Conservation (phyloP, 805 yeast species). For the Yamadazyma ubonensis region DNA sequence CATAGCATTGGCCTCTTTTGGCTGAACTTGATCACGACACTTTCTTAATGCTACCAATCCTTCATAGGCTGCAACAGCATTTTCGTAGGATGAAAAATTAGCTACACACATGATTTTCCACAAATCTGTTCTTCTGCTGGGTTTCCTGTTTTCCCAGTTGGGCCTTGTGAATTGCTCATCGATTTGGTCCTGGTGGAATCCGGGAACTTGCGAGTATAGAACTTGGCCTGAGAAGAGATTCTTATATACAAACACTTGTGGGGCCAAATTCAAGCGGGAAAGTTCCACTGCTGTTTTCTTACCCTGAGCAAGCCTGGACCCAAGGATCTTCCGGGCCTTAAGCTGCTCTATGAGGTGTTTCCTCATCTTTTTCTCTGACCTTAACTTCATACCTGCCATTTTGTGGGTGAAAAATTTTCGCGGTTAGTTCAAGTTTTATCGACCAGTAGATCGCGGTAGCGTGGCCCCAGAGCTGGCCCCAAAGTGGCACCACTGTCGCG, state of each 20-base stretch:
- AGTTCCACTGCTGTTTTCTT: slow-evolving; percentile 34
- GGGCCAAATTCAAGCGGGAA: slow-evolving; percentile 60
- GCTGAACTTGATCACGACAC: slow-evolving; percentile 63
- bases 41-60: slow-evolving; percentile 72
- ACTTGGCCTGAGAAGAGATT: slow-evolving; percentile 90
- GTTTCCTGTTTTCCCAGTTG: slow-evolving; percentile 85
- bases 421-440: background rate
- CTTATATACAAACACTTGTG: slow-evolving; percentile 80
- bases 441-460: no score
- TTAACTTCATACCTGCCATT: slow-evolving; percentile 37
- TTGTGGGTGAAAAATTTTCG: slow-evolving; percentile 12
- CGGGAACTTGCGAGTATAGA: slow-evolving; percentile 82
- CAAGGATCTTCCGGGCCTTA: slow-evolving; percentile 41
- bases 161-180: slow-evolving; percentile 74
- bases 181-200: slow-evolving; percentile 56
- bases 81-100: slow-evolving; percentile 55
- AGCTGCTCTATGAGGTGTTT: slow-evolving; percentile 46
- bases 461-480: no score
- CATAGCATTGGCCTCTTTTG: slow-evolving; percentile 60
- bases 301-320: slow-evolving; percentile 44
- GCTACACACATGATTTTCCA: slow-evolving; percentile 93
- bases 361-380: slow-evolving; percentile 48
- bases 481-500: no score
- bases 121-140: slow-evolving; percentile 75
- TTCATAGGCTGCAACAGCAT: slow-evolving; percentile 70